Conservation (phyloP, 768 basidiomycete species). For the Leccinum incarnatum region DNA sequence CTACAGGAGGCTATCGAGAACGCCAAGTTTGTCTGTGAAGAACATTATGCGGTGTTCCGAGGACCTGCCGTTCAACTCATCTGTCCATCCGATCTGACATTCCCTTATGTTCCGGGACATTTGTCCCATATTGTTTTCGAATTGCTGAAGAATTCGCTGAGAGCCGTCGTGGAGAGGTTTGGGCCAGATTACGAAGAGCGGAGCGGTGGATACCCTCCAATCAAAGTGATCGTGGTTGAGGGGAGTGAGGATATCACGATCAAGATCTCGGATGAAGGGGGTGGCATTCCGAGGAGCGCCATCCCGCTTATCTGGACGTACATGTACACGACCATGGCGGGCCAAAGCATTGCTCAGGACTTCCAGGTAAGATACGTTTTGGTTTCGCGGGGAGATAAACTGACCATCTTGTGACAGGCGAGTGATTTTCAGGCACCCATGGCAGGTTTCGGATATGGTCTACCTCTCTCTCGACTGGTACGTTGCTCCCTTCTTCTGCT, state of each 20-base stretch:
- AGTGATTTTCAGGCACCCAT: constrained; percentile 96
- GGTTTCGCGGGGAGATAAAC: background rate
- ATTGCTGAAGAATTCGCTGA: constrained; percentile 93
- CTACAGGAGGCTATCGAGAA: constrained; percentile 98
- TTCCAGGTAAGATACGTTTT: constrained; percentile 40
- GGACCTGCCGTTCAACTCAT: constrained; percentile 95
- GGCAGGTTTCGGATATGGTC: constrained; percentile 95
- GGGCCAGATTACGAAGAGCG: constrained; percentile 73
- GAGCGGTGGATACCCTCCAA: constrained; percentile 20
- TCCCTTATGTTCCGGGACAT: constrained; percentile 95
- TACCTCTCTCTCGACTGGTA: constrained; percentile 88
- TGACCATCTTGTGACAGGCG: constrained; percentile 36
- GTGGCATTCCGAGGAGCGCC: constrained; percentile 78
- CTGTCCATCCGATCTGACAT: constrained; percentile 81
- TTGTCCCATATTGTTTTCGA: constrained; percentile 97
- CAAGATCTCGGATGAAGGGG: constrained; percentile 98
- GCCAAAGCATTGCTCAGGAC: constrained; percentile 69
- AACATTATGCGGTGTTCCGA: constrained; percentile 94
- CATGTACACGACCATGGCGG: constrained; percentile 88
- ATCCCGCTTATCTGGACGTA: constrained; percentile 98
- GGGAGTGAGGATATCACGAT: constrained; percentile 99
- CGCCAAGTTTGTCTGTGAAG: constrained; percentile 90
- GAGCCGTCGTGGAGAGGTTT: constrained; percentile 91
- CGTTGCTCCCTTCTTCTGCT: constrained; percentile 25
- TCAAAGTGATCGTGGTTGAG: constrained; percentile 73